Conservation (phyloP, 2,329 filamentous ascomycete genomes). For the Arthrobotrys entomopaga region DNA sequence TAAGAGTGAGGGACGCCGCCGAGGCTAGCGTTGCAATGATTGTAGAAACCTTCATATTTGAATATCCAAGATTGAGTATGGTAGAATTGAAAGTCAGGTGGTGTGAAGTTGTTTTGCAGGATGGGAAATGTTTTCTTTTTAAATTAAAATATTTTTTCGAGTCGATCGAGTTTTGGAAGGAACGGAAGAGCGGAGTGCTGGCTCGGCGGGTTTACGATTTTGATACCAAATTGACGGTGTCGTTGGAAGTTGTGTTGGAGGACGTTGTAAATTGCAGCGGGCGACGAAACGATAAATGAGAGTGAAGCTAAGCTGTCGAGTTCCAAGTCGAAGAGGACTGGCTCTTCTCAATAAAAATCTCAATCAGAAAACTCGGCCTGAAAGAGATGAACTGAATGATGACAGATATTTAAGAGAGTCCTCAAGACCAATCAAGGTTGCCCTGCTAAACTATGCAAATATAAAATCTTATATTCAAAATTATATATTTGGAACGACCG, state of each 20-base stretch:
- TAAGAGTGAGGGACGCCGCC: slow-evolving; percentile 17
- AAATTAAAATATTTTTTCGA: slow-evolving; percentile 1
- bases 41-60: slow-evolving; percentile 39
- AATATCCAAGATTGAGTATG: neutral
- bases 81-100: slow-evolving; percentile 7
- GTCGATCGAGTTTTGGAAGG: slow-evolving; percentile 6
- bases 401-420: neutral
- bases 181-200: slow-evolving; percentile 41
- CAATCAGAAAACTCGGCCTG: slow-evolving; percentile 16
- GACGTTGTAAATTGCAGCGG: slow-evolving; percentile 38
- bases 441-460: too few relatives aligned
- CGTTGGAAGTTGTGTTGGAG: slow-evolving; percentile 18
- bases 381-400: slow-evolving; percentile 11
- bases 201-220: slow-evolving; percentile 21
- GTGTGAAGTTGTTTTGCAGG: slow-evolving; percentile 3
- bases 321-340: slow-evolving; percentile 1
- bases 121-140: too few relatives aligned
- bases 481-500: neutral
- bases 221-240: neutral
- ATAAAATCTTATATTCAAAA: too few relatives aligned
- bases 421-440: too few relatives aligned
- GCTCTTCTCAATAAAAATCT: neutral
- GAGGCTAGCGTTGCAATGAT: slow-evolving; percentile 19
- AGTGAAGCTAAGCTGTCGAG: neutral
- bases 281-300: slow-evolving; percentile 27